Evolutionary conservation across 2,329 filamentous ascomycete species (phyloP).

Genomic region (Simplicillium sp.): DNA sequence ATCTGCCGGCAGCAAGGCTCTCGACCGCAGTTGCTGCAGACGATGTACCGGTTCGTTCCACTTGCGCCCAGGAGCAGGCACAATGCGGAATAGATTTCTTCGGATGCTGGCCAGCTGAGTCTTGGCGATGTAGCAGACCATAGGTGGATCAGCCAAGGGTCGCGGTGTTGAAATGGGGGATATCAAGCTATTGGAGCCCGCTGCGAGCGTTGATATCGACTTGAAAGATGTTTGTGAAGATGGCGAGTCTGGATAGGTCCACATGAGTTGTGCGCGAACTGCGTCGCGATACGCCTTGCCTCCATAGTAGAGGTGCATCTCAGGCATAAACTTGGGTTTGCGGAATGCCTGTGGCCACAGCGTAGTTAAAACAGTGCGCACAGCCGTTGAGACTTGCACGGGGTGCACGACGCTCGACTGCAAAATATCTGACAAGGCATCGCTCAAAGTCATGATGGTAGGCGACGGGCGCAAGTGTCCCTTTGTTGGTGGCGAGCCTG

Average conservation of each 20-base stretch:
- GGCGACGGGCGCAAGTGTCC: slow-evolving; percentile 28
- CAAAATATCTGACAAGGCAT: slow-evolving; percentile 33
- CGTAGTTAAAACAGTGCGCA: slow-evolving; percentile 33
- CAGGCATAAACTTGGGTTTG: slow-evolving; percentile 19
- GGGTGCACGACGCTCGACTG: slow-evolving; percentile 20
- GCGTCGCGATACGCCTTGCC: slow-evolving; percentile 31
- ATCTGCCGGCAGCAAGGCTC: slow-evolving; percentile 36
- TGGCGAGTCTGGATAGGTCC: slow-evolving; percentile 27
- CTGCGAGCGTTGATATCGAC: slow-evolving; percentile 25
- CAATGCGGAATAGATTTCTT: slow-evolving; percentile 35
- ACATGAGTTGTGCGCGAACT: slow-evolving; percentile 39
- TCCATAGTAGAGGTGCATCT: slow-evolving; percentile 42
- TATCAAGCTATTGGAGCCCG: slow-evolving; percentile 17
- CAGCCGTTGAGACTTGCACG: slow-evolving; percentile 26
- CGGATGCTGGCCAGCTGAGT: slow-evolving; percentile 35
- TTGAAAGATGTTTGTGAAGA: slow-evolving; percentile 21
- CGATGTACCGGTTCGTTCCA: slow-evolving; percentile 37
- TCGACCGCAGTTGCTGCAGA: slow-evolving; percentile 36
- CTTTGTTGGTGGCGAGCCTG: slow-evolving; percentile 23
- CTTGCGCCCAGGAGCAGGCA: slow-evolving; percentile 26
- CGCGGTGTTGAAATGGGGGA: slow-evolving; percentile 12
- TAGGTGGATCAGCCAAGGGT: slow-evolving; percentile 17
- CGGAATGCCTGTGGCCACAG: slow-evolving; percentile 31
- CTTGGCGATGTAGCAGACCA: slow-evolving; percentile 38
- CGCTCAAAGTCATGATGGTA: slow-evolving; percentile 31